phyloP scores from a whole-genome alignment of 2,329 filamentous ascomycete species.

The Eutypella sp. region DNA sequence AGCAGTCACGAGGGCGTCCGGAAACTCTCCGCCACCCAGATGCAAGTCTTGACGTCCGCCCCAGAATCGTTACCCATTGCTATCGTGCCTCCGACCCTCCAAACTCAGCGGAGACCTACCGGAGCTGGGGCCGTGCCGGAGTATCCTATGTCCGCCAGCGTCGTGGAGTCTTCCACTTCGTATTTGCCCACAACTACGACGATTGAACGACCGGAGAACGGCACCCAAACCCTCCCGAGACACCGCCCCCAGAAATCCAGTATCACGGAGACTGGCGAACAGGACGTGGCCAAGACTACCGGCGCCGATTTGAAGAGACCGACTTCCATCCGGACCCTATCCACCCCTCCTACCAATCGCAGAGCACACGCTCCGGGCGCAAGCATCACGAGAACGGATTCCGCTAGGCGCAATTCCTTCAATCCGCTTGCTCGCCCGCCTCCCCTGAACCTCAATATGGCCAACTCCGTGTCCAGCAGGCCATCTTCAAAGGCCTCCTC shows the following conservation, averaged over 20 bases:
- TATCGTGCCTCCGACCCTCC: conserved; percentile 28
- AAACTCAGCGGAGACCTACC: conserved; percentile 24
- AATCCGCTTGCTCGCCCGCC: conserved; percentile 39
- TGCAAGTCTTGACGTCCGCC: conserved; percentile 51
- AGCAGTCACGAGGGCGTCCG: conserved; percentile 43
- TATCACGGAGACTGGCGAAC: neutral
- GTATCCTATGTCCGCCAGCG: conserved; percentile 32
- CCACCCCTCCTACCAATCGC: conserved; percentile 47
- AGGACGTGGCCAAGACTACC: conserved; percentile 10
- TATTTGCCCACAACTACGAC: conserved; percentile 27
- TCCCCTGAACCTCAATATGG: conserved; percentile 38
- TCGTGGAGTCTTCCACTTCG: conserved; percentile 29
- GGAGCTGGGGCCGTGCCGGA: too few relatives aligned
- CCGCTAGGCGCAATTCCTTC: conserved; percentile 46
- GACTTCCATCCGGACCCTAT: conserved; percentile 40
- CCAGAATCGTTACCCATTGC: conserved; percentile 56
- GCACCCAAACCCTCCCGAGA: conserved; percentile 8
- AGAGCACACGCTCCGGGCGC: conserved; percentile 25
- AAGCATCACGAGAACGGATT: conserved; percentile 24
- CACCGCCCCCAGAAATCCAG: conserved; percentile 21
- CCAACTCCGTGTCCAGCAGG: conserved; percentile 5
- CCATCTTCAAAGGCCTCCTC: conserved; percentile 15
- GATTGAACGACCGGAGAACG: conserved; percentile 27
- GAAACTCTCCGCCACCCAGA: conserved; percentile 53
- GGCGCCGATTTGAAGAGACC: conserved; percentile 29